phyloP scores from a whole-genome alignment of 495 filamentous ascomycete species.

The Jackrogersella multiformis region DNA sequence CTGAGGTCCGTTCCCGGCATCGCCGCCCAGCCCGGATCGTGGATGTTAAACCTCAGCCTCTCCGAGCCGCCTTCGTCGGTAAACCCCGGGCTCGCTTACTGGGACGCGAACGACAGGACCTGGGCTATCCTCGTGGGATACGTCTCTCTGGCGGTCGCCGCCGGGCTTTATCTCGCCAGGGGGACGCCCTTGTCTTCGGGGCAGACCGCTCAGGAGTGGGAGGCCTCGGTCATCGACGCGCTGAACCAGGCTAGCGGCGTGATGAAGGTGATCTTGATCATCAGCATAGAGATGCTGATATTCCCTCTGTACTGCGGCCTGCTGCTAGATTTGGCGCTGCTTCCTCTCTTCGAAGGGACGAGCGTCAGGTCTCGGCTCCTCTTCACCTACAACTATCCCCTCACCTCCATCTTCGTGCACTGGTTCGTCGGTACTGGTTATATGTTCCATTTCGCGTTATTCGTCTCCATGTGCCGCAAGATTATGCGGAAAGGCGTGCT shows the following conservation, averaged over 20 bases:
- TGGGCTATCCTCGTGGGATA: constrained; percentile 87
- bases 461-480: constrained; percentile 98
- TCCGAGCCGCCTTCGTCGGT: constrained; percentile 52
- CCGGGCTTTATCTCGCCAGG: constrained; percentile 78
- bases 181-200: constrained; percentile 70
- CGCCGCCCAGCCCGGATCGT: constrained; percentile 47
- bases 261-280: constrained; percentile 97
- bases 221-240: constrained; percentile 80
- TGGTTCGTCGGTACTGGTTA: constrained; percentile 99
- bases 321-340: constrained; percentile 84
- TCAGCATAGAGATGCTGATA: constrained; percentile 98
- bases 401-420: constrained; percentile 93
- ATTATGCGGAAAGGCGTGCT: constrained; percentile 94
- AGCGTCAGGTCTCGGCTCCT: constrained; percentile 76
- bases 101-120: constrained; percentile 78
- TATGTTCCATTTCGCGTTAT: constrained; percentile 99
- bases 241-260: constrained; percentile 94
- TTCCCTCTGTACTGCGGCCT: constrained; percentile 97
- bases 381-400: constrained; percentile 77
- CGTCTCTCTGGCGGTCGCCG: constrained; percentile 73
- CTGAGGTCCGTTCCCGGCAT: constrained; percentile 15
- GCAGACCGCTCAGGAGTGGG: constrained; percentile 73
- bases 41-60: constrained; percentile 61
- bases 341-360: constrained; percentile 86
- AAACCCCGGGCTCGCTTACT: constrained; percentile 73